Percentiles rank a stretch among this genome's conserved stretches.
phyloP scores from a whole-genome alignment of 2,329 filamentous ascomycete genomes.

The Aciculosporium take region DNA sequence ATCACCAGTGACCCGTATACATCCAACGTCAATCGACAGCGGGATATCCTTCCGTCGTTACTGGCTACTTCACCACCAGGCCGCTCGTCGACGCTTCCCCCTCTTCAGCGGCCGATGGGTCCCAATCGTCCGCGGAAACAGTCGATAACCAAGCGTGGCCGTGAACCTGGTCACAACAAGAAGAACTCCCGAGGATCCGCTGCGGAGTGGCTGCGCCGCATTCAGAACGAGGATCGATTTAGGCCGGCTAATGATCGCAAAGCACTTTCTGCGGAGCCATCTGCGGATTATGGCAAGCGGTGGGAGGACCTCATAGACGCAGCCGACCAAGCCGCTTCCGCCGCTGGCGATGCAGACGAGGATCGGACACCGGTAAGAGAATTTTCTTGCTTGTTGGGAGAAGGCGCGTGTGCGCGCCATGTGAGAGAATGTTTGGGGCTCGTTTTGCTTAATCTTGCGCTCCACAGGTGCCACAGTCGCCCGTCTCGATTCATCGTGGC shows the following conservation, averaged over 20 bases:
- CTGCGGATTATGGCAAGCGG: conserved; percentile 68
- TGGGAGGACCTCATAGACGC: conserved; percentile 97
- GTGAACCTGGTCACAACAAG: conserved; percentile 66
- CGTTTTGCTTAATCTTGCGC: neutral
- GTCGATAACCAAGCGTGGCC: conserved; percentile 67
- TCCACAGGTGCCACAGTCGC: conserved; percentile 48
- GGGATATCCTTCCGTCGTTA: conserved; percentile 72
- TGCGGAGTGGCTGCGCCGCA: conserved; percentile 47
- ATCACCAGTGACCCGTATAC: conserved; percentile 64
- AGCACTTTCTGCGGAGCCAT: conserved; percentile 73
- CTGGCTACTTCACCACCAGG: conserved; percentile 69
- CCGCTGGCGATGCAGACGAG: conserved; percentile 80
- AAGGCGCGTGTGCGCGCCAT: neutral
- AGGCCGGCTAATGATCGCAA: conserved; percentile 60
- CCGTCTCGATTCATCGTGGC: conserved; percentile 46
- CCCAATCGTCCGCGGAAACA: conserved; percentile 66
- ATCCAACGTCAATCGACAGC: conserved; percentile 35
- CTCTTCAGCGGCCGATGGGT: conserved; percentile 60
- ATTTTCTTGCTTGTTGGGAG: neutral
- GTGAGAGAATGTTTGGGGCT: neutral
- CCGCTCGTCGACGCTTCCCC: conserved; percentile 76
- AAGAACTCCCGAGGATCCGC: conserved; percentile 58
- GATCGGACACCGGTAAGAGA: conserved; percentile 72
- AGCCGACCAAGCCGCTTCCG: conserved; percentile 57
- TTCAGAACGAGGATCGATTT: conserved; percentile 49